Percentiles rank a stretch among this genome's conserved stretches.
phyloP scores from a whole-genome alignment of 371 early-diverging fungal genomes.

The Scutellospora calospora region DNA sequence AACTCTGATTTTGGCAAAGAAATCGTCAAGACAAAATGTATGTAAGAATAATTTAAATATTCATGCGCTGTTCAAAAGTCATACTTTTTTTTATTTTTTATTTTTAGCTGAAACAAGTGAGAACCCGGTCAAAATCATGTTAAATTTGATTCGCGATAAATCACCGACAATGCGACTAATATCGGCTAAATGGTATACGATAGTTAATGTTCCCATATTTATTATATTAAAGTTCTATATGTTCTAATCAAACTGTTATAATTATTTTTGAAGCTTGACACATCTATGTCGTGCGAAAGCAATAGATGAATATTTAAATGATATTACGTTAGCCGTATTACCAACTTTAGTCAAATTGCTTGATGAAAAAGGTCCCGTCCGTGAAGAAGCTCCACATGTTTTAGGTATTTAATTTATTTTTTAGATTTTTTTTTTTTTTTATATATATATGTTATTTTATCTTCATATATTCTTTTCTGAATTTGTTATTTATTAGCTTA shows the following conservation, averaged over 20 bases:
- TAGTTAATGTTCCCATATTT: background rate
- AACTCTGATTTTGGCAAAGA: slow-evolving; percentile 64
- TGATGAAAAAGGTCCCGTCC: slow-evolving; percentile 63
- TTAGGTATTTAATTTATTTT: slow-evolving; percentile 52
- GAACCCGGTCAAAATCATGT: slow-evolving; percentile 59
- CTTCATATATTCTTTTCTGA: background rate
- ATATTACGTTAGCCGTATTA: slow-evolving; percentile 67
- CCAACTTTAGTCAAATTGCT: slow-evolving; percentile 84
- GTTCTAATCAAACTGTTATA: background rate
- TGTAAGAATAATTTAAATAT: slow-evolving; percentile 25
- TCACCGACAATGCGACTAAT: slow-evolving; percentile 72
- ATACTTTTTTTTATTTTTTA: background rate
- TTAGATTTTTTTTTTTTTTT: too few relatives aligned
- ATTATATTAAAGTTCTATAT: background rate
- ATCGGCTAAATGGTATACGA: slow-evolving; percentile 70
- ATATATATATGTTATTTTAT: background rate
- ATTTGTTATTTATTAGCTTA: slow-evolving; percentile 57
- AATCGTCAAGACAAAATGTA: slow-evolving; percentile 63
- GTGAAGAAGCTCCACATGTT: slow-evolving; percentile 77
- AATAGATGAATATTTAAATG: slow-evolving; percentile 65
- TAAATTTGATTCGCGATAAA: slow-evolving; percentile 70
- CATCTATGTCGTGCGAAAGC: slow-evolving; percentile 73
- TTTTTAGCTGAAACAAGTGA: slow-evolving; percentile 49
- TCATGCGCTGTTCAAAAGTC: background rate
- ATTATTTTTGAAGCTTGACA: slow-evolving; percentile 59